Conservation (phyloP, 805 yeast genomes). For the Candida gorgasii region DNA sequence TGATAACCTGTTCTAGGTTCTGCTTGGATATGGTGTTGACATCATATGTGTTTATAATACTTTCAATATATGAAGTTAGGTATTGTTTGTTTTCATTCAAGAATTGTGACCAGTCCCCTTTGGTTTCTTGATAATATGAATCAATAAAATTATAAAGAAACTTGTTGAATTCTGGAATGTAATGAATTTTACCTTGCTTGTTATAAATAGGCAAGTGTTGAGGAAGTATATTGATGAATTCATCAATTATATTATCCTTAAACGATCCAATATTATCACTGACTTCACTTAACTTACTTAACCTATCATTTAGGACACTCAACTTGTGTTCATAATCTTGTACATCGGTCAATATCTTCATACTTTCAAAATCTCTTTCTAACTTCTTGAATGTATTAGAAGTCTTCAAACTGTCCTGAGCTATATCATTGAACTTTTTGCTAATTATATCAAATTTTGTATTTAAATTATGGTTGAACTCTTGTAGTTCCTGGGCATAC, state of each 20-base stretch:
- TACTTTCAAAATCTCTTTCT: neutral
- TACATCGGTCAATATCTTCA: conserved; percentile 12
- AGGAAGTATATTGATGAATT: conserved; percentile 25
- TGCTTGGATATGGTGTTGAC: conserved; percentile 20
- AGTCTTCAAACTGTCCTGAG: conserved; percentile 1
- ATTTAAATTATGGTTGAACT: conserved; percentile 9
- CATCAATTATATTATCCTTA: conserved; percentile 8
- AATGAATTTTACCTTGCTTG: conserved; percentile 35
- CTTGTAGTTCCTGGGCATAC: conserved; percentile 6
- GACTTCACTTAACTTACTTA: conserved; percentile 10
- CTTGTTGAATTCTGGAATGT: conserved; percentile 39
- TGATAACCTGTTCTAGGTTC: conserved; percentile 24
- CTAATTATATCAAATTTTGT: conserved; percentile 12
- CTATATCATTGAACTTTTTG: conserved; percentile 10
- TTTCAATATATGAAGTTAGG: conserved; percentile 20
- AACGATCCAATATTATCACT: conserved; percentile 10
- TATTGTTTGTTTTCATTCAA: conserved; percentile 20
- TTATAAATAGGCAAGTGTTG: conserved; percentile 30
- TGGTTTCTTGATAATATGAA: conserved; percentile 18
- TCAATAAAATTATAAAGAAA: conserved; percentile 35
- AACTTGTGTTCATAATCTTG: conserved; percentile 12
- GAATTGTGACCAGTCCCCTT: conserved; percentile 25
- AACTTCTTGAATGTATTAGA: conserved; percentile 3
- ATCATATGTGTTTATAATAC: conserved; percentile 7
- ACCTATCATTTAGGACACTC: conserved; percentile 7